These are phyloP conservation scores for Hypoxylon lenormandii DNA, from an alignment of 495 filamentous ascomycete genomes.

Conservation along the genomic window DNA sequence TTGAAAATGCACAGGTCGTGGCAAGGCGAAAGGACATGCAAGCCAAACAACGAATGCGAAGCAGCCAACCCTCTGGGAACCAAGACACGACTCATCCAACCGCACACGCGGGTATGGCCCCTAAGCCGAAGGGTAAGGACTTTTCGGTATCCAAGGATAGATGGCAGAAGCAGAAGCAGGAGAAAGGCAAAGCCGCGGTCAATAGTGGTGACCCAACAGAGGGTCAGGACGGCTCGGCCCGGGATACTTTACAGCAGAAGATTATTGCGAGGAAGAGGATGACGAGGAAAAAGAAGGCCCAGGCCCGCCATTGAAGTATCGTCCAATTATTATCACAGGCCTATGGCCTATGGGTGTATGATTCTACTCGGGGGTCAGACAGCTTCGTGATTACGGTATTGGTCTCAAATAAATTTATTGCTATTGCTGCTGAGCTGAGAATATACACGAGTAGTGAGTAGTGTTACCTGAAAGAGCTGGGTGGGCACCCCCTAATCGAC, in stretches of 20 bases:
- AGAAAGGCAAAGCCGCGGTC: slow-evolving; percentile 26
- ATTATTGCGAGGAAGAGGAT: slow-evolving; percentile 63
- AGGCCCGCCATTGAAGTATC: slow-evolving; percentile 39
- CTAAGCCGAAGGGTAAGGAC: slow-evolving; percentile 37
- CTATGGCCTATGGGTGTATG: background rate
- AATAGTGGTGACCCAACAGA: slow-evolving; percentile 28
- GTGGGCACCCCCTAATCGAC: slow-evolving; percentile 3
- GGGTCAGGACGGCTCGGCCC: slow-evolving; percentile 35
- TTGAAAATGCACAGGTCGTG: slow-evolving; percentile 97
- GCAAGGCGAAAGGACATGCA: slow-evolving; percentile 78
- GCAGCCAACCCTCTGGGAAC: slow-evolving; percentile 1
- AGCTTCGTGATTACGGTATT: too few species aligned
- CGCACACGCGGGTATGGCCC: background rate
- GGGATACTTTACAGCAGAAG: slow-evolving; percentile 59
- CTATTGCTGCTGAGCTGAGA: background rate
- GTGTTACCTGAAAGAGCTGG: slow-evolving; percentile 2
- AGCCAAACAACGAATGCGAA: slow-evolving; percentile 58
- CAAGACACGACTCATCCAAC: background rate
- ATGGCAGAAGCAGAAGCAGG: slow-evolving; percentile 29
- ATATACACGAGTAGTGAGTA: background rate
- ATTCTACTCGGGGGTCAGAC: too few species aligned
- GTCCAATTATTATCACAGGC: background rate
- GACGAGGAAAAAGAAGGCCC: slow-evolving; percentile 64
- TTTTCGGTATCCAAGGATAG: slow-evolving; percentile 50
- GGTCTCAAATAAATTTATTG: slow-evolving; percentile 1